Percentiles rank a stretch among this genome's conserved stretches.
These are phyloP conservation scores for Lentinula novae-zelandiae DNA, from an alignment of 1,284 basidiomycete species.

Conservation along the genomic window DNA sequence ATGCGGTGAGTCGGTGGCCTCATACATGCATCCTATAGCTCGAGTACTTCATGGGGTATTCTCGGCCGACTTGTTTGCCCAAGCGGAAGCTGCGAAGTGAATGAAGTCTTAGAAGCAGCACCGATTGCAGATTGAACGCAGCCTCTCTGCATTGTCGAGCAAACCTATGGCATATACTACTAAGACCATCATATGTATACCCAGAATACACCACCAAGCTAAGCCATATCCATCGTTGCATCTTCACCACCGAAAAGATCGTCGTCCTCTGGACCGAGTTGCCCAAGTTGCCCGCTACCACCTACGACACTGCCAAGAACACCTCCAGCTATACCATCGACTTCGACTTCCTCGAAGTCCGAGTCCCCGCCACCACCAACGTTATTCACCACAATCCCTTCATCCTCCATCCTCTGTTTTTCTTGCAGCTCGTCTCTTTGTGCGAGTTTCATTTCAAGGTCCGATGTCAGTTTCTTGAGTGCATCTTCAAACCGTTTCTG, in stretches of 20 bases:
- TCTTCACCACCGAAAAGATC: background rate
- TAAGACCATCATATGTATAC: too few species aligned
- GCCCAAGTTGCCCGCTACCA: background rate
- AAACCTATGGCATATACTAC: too few species aligned
- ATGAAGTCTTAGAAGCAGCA: too few species aligned
- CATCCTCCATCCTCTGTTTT: constrained; percentile 61
- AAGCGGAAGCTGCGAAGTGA: too few species aligned
- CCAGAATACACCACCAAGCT: too few species aligned
- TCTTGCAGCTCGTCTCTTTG: constrained; percentile 78
- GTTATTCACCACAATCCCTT: constrained; percentile 40
- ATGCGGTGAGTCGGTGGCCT: too few species aligned
- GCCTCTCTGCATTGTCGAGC: too few species aligned
- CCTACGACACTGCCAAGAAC: background rate
- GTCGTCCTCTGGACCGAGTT: background rate
- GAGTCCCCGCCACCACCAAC: constrained; percentile 41
- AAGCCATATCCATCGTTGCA: background rate
- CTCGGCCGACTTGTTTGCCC: too few species aligned
- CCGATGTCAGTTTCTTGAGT: constrained; percentile 80
- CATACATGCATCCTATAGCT: too few species aligned
- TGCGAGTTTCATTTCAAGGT: constrained; percentile 82
- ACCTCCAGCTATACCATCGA: constrained; percentile 19
- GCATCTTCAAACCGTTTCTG: constrained; percentile 94
- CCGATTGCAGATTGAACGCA: too few species aligned
- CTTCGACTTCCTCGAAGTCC: constrained; percentile 41
- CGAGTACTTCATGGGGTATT: too few species aligned